These are phyloP conservation scores for Cerioporus squamosus DNA, from an alignment of 1,284 basidiomycete genomes.

Conservation along the genomic window DNA sequence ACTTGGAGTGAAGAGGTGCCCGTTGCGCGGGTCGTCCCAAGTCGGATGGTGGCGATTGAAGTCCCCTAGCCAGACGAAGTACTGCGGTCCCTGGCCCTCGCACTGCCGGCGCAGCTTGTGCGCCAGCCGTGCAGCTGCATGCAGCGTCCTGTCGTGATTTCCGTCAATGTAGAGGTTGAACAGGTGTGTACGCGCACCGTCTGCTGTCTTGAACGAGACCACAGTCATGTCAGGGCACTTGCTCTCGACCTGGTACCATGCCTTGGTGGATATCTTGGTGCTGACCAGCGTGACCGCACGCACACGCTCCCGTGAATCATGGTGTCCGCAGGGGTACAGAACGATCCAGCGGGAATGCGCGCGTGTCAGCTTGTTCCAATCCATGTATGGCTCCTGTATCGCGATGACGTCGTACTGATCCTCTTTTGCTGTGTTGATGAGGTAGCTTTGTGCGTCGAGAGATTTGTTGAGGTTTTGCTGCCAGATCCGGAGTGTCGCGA, in stretches of 20 bases:
- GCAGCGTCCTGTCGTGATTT: slow-evolving; percentile 24
- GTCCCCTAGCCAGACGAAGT: slow-evolving; percentile 46
- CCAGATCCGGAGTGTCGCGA: no score
- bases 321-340: slow-evolving; percentile 30
- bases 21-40: slow-evolving; percentile 47
- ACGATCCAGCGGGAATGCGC: slow-evolving; percentile 28
- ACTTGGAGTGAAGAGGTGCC: slow-evolving; percentile 37
- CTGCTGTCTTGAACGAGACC: slow-evolving; percentile 21
- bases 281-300: slow-evolving; percentile 37
- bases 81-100: background rate
- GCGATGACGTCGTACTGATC: slow-evolving; percentile 33
- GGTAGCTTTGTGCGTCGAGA: no score
- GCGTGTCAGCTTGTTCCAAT: slow-evolving; percentile 17
- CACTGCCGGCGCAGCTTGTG: background rate
- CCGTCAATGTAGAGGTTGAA: slow-evolving; percentile 44
- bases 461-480: no score
- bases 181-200: slow-evolving; percentile 22
- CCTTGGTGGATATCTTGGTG: slow-evolving; percentile 27
- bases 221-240: background rate
- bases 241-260: slow-evolving; percentile 29
- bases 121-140: slow-evolving; percentile 6
- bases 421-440: slow-evolving; percentile 27
- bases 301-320: background rate
- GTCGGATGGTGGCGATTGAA: slow-evolving; percentile 54
- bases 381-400: slow-evolving; percentile 41